Evolutionary conservation across 1,284 basidiomycete species (phyloP), one percentile per base, ranked within the genome.

Genomic region (Moesziomyces antarcticus): DNA sequence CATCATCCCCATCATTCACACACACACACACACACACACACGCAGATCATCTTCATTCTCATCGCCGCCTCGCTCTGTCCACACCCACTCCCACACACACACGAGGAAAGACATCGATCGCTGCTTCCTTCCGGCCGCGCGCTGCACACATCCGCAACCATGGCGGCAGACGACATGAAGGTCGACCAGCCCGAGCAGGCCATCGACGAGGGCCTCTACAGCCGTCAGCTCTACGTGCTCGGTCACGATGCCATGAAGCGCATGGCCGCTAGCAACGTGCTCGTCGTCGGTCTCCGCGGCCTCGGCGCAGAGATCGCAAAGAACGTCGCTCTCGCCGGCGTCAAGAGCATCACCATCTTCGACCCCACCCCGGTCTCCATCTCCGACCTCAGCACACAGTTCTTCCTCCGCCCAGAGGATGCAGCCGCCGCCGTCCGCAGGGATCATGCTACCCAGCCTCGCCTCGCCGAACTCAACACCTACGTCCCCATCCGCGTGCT

Each of bases 261-360:
- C 84, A 99, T 99, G 97, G 96, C 97, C 9, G 88, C 89, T 27
- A 98, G 95, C 58, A 97, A 97, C 84, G 92, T 99, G 49, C 90
- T 99, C 69, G 90, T 99, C 76, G 91, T 97, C 46, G 97, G 97
- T 33, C 86, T 96, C 84, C 91, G 92, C 75, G 97, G 97, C 71
- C 87, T 99, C 64, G 97, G 97, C 64, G 93, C 93, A 60, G 97
- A 99, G 86, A 97, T 99, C 82, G 96, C 97, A 72, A 99, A 99
- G 88, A 94, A 99, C 84, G 88, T 98, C 56, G 92, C 91, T 50
- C 88, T 99, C 50, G 97, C 97, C 50, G 97, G 97, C 69, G 97
- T 99, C 61, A 99, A 98, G 87, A 95, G 93, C 22, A 96, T 99
- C 46, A 97, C 95, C 18, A 88, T 99, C 70, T 98, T 91, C 83